A percentile compares a stretch with the other conserved stretches of the same genome.
These are phyloP conservation scores for Pyronema domesticum DNA, from an alignment of 495 filamentous ascomycete genomes.

Conservation along the genomic window DNA sequence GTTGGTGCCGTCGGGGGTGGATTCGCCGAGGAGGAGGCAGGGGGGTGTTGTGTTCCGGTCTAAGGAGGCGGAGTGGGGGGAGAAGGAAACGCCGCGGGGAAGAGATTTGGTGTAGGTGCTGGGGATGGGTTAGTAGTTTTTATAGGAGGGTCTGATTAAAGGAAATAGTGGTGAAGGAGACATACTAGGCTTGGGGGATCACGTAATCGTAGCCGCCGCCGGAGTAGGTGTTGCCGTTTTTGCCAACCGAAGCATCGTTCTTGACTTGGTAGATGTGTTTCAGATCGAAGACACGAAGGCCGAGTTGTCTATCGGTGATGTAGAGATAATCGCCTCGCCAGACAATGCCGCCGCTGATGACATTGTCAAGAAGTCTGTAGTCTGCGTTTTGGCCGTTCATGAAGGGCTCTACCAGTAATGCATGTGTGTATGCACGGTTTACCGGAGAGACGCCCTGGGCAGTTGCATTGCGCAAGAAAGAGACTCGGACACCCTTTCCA, in stretches of 20 bases:
- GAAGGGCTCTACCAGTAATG: slow-evolving; percentile 3
- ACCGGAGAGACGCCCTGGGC: background rate
- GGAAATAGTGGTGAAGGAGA: background rate
- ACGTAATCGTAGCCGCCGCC: background rate
- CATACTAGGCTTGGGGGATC: slow-evolving; percentile 1
- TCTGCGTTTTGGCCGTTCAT: background rate
- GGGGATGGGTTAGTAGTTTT: too few relatives aligned
- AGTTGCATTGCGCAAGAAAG: background rate
- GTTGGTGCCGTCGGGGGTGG: background rate
- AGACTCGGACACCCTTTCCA: background rate
- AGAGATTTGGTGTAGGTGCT: background rate
- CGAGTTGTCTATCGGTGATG: background rate
- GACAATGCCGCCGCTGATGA: slow-evolving; percentile 1
- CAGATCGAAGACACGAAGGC: background rate
- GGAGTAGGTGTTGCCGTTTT: background rate
- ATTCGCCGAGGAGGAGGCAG: background rate
- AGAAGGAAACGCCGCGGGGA: background rate
- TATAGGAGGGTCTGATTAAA: background rate
- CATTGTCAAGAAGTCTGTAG: background rate
- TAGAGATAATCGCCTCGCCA: background rate
- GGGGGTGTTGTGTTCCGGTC: background rate
- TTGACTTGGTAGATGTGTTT: background rate
- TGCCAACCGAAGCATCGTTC: background rate
- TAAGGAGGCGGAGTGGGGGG: background rate
- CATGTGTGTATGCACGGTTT: background rate